Percentiles rank a stretch among this genome's conserved stretches.
These are phyloP conservation scores for Bullera alba DNA, from an alignment of 768 basidiomycete species.

Conservation along the genomic window DNA sequence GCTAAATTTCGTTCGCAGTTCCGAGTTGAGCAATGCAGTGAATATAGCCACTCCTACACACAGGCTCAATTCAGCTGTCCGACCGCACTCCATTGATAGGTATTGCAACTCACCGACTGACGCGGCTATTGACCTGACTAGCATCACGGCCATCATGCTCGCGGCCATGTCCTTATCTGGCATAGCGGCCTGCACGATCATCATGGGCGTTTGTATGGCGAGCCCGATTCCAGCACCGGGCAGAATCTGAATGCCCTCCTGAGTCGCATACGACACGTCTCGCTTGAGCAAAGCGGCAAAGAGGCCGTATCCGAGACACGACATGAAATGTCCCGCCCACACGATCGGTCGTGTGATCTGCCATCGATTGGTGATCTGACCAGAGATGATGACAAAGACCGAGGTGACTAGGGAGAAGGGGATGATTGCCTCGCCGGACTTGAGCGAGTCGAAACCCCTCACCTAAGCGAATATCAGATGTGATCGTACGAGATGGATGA, in stretches of 20 bases:
- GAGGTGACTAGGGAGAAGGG: conserved; percentile 24
- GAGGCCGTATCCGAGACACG: conserved; percentile 25
- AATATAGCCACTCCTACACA: conserved; percentile 9
- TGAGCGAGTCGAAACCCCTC: conserved; percentile 11
- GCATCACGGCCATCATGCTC: conserved; percentile 33
- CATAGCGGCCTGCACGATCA: conserved; percentile 41
- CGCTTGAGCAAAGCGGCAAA: conserved; percentile 16
- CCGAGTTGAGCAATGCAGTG: conserved; percentile 10
- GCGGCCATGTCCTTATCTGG: conserved; percentile 43
- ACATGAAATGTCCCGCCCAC: conserved; percentile 32
- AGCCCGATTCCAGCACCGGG: conserved; percentile 29
- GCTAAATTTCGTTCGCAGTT: conserved; percentile 6
- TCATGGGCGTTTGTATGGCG: conserved; percentile 33
- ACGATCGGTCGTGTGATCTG: conserved; percentile 26
- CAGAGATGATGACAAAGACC: conserved; percentile 16
- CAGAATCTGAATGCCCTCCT: conserved; percentile 27
- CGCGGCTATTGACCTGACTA: conserved; percentile 31
- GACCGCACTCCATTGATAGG: too few relatives aligned
- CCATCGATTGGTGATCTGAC: neutral
- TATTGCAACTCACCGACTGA: conserved; percentile 33
- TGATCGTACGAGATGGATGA: conserved; percentile 3
- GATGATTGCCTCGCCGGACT: conserved; percentile 30
- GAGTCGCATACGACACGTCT: conserved; percentile 13
- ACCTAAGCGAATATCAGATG: conserved; percentile 4
- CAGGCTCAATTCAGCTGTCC: too few relatives aligned